Base-by-base conservation (phyloP, 2,329 filamentous ascomycete species). In the Tolypocladium album region DNA sequence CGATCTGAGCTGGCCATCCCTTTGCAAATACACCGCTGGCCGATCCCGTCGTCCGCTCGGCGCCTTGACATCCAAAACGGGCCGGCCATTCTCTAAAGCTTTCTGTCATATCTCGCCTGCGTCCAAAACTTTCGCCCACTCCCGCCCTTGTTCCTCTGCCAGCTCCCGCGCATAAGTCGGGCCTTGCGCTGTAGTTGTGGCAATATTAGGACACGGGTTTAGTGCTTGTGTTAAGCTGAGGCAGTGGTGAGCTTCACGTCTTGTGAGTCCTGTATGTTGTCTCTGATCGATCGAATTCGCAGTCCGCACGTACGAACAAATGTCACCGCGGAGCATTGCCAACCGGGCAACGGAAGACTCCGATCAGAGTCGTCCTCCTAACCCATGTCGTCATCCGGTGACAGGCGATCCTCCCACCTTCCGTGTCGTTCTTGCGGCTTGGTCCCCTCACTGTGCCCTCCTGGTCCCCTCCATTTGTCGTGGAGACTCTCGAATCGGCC, bases 101-200 rank as follows among this genome's bases (percentile, higher is more conserved):
- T 47, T 53, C 42, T 47, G 52, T 60, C 59, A 58, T 39, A 55
- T 60, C 36, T 60, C 59, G 39, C 50, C 50, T 57, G 58, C 58
- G 55, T 50, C 43, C 36, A 34, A 12, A 45, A 20, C 20, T 15
- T 34, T 36, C n/a, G 4, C 24, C 15, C 34, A 7, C 34, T 15
- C 9, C 39, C 9, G 8, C 27, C 39, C 22, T 24, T 3, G 4
- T 27, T 4, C n/a, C 20, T 24, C 31, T 31, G 12, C 15, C 31
- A n/a, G 17, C 6, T 9, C 6, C 20, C 11, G 27, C 31, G 50
- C 50, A n/a, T 3, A 53, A n/a, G 5, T 52, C 27, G 47, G 20
- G 8, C 13, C 11, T 34, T n/a, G 27, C 13, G 17, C 9, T n/a
- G 12, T 42, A 31, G 3, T 12, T 13, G 39, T 56, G 36, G 22